Evolutionary conservation across 345 rosid genomes (phyloP).

Genomic region (Syzygium aqueum): DNA sequence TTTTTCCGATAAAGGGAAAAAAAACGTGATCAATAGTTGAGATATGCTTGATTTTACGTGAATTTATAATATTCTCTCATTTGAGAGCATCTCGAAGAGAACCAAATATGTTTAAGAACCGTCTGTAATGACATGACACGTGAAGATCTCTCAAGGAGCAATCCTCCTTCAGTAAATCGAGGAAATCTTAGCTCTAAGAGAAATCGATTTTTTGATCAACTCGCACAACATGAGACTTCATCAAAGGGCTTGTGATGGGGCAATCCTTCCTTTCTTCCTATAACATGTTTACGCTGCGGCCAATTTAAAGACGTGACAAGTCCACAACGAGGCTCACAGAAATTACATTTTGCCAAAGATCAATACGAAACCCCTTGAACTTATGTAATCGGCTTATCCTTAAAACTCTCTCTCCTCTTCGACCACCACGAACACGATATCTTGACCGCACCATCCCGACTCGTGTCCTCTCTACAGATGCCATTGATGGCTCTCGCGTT

Average conservation of each 20-base stretch:
- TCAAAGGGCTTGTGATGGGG: background rate
- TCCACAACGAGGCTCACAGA: background rate
- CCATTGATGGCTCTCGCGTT: too few relatives aligned
- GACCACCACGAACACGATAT: too few relatives aligned
- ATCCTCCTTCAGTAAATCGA: background rate
- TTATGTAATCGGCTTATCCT: too few relatives aligned
- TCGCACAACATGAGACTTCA: background rate
- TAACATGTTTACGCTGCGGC: background rate
- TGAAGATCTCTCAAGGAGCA: background rate
- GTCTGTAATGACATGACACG: background rate
- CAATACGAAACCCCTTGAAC: too few relatives aligned
- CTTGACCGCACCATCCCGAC: too few relatives aligned
- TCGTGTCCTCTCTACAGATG: too few relatives aligned
- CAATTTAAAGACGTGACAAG: rapidly evolving
- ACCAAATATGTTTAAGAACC: background rate
- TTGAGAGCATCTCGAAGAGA: background rate
- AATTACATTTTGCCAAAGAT: background rate
- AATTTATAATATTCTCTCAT: background rate
- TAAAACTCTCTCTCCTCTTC: too few relatives aligned
- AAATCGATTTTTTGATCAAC: background rate
- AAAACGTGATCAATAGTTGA: background rate
- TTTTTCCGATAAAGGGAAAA: background rate
- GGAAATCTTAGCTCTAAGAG: background rate
- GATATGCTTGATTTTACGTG: background rate
- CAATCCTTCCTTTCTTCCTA: background rate